These are phyloP conservation scores for Talaromyces sp. DNA, from an alignment of 2,329 filamentous ascomycete species.

Conservation along the genomic window DNA sequence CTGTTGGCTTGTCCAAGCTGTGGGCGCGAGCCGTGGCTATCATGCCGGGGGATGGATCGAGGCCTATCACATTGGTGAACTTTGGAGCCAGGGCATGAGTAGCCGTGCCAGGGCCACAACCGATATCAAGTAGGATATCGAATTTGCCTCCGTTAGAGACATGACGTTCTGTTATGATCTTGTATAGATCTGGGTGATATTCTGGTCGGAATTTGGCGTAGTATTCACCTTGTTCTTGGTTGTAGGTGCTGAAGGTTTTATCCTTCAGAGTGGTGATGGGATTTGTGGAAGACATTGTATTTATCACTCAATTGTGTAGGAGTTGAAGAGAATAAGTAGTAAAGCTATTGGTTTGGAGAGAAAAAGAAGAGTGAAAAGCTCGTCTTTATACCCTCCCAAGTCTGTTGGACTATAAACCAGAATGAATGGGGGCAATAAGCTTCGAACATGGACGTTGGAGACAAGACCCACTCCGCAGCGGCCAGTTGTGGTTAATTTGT, in stretches of 20 bases:
- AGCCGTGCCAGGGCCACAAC: conserved; percentile 59
- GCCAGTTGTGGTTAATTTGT: no score
- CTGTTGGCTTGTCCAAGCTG: conserved; percentile 32
- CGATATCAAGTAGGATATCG: conserved; percentile 55
- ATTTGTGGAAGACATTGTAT: background rate
- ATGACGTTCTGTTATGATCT: conserved; percentile 52
- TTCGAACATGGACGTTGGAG: background rate
- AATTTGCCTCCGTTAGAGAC: conserved; percentile 48
- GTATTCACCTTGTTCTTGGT: conserved; percentile 27
- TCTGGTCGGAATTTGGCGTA: conserved; percentile 50
- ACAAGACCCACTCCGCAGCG: no score
- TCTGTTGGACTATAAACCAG: background rate
- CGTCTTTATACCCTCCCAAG: background rate
- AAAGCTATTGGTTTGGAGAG: background rate
- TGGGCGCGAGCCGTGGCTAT: conserved; percentile 50
- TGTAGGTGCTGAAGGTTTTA: conserved; percentile 26
- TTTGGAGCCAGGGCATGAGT: conserved; percentile 48
- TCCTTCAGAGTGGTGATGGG: conserved; percentile 7
- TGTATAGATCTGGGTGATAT: conserved; percentile 54
- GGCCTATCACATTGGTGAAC: conserved; percentile 52
- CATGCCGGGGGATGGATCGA: conserved; percentile 60
- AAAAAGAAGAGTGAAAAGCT: background rate
- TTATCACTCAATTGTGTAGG: no score
- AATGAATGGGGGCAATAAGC: background rate
- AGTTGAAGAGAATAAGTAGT: no score